Percentiles rank a stretch among this genome's conserved stretches.
Evolutionary conservation across 805 yeast species (phyloP).

Genomic region (Schwanniomyces polymorphus): DNA sequence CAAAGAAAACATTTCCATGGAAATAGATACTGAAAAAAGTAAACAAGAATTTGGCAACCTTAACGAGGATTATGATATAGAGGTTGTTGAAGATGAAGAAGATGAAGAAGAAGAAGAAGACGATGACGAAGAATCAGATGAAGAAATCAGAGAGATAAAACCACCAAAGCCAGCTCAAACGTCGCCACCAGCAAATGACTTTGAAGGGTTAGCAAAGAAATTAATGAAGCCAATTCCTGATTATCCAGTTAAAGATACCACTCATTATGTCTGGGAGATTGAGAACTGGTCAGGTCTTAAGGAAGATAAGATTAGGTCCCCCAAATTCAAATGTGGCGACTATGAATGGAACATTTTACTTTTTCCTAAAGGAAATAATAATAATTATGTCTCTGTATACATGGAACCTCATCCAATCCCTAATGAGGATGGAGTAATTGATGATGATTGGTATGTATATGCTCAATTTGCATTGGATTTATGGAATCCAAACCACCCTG

Average conservation of each 20-base stretch:
- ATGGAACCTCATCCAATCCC: constrained; percentile 67
- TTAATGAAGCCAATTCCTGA: constrained; percentile 40
- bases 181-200: constrained; percentile 31
- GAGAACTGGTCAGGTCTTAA: constrained; percentile 45
- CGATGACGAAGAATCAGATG: constrained; percentile 1
- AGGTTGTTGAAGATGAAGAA: constrained; percentile 11
- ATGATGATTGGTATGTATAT: constrained; percentile 78
- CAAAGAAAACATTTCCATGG: constrained; percentile 10
- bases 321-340: constrained; percentile 56
- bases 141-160: neutral
- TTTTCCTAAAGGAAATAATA: constrained; percentile 74
- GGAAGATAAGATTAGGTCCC: constrained; percentile 47
- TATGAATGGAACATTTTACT: constrained; percentile 69
- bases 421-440: constrained; percentile 25
- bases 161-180: neutral
- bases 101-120: constrained; percentile 7
- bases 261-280: constrained; percentile 50
- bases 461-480: constrained; percentile 85
- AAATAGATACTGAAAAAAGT: constrained; percentile 5
- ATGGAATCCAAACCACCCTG: constrained; percentile 77
- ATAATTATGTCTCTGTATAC: constrained; percentile 63
- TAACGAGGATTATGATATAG: constrained; percentile 5
- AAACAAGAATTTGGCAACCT: constrained; percentile 3
- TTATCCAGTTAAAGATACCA: constrained; percentile 35
- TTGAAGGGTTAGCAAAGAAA: constrained; percentile 22